These are phyloP conservation scores for Boechera retrofracta DNA, from an alignment of 345 rosid species.

Conservation along the genomic window DNA sequence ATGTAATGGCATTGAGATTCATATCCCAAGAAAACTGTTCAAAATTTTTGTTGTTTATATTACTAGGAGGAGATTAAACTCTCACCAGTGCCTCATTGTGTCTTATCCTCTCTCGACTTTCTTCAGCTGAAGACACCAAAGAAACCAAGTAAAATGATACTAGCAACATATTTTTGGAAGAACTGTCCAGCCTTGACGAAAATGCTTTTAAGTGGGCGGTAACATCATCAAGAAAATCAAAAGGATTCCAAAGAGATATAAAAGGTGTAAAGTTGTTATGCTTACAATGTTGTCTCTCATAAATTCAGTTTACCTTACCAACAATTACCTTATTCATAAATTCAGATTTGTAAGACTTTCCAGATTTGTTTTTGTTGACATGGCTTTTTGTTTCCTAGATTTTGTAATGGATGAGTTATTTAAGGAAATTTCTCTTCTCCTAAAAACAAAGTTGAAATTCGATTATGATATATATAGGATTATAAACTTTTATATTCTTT, in stretches of 20 bases:
- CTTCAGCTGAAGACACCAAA: neutral
- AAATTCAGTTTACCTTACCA: no score
- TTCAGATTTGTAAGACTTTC: neutral
- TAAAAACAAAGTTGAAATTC: no score
- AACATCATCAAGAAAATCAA: neutral
- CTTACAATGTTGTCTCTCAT: no score
- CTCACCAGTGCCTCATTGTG: constrained; percentile 1
- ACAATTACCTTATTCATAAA: no score
- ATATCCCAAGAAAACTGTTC: neutral
- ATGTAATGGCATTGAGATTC: neutral
- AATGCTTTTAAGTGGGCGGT: neutral
- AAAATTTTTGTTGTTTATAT: neutral
- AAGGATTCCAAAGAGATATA: neutral
- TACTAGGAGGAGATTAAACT: neutral
- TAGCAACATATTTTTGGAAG: neutral
- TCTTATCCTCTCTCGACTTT: neutral
- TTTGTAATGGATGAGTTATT: neutral
- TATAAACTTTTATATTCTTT: neutral
- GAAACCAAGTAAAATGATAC: neutral
- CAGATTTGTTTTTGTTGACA: neutral
- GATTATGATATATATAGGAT: no score
- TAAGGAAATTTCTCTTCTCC: no score
- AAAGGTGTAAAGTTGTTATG: no score
- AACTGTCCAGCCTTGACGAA: neutral
- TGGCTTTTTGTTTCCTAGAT: neutral